Evolutionary conservation across 169 alveolate species (phyloP).

Genomic region (Babesia ovis): DNA sequence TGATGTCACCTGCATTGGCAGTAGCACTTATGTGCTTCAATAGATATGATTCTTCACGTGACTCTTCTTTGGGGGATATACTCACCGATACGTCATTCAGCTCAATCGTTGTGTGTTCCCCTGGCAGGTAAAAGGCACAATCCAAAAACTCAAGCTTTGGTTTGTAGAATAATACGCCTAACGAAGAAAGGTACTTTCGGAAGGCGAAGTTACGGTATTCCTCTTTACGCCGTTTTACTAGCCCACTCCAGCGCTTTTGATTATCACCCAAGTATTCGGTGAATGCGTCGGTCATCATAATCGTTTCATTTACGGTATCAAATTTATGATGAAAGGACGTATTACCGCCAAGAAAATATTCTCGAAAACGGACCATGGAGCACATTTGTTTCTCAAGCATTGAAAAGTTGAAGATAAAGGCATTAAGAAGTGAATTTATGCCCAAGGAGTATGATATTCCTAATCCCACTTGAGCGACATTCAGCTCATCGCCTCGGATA

Average conservation of each 20-base stretch:
- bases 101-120: slow-evolving; percentile 16
- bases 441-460: slow-evolving; percentile 16
- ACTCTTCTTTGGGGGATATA: neutral
- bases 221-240: slow-evolving; percentile 3
- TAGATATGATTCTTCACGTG: neutral
- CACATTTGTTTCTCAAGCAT: slow-evolving; percentile 29
- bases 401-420: slow-evolving; percentile 9
- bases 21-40: slow-evolving; percentile 30
- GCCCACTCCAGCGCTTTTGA: slow-evolving; percentile 10
- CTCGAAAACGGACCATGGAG: slow-evolving; percentile 19
- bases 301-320: slow-evolving; percentile 11
- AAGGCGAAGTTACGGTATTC: slow-evolving; percentile 21
- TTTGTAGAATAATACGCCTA: neutral
- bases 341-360: slow-evolving; percentile 18
- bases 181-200: slow-evolving; percentile 12
- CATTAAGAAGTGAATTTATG: neutral
- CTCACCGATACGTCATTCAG: slow-evolving; percentile 10
- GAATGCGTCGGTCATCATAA: neutral
- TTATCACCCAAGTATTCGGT: neutral
- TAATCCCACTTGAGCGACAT: slow-evolving; percentile 15
- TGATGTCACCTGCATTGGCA: slow-evolving; percentile 36
- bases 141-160: slow-evolving; percentile 26
- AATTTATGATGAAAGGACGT: neutral
- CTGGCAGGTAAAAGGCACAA: slow-evolving; percentile 9
- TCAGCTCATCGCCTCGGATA: slow-evolving; percentile 11